Conservation (phyloP, 1,284 basidiomycete genomes). For the Ceratobasidium sp. region DNA sequence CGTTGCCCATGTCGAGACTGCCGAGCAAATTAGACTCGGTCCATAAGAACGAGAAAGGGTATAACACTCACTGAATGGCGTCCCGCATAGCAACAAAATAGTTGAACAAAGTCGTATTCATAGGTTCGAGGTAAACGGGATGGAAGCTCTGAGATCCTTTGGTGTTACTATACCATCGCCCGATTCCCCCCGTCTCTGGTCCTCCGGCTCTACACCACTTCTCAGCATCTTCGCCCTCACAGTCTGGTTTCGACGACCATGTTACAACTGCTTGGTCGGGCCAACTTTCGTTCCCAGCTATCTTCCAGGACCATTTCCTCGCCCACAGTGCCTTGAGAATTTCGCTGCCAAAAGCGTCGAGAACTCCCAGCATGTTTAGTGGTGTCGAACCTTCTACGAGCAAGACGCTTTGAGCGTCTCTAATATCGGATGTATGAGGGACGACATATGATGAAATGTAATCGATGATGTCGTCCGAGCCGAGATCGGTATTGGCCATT, state of each 20-base stretch:
- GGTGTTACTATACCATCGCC: constrained; percentile 39
- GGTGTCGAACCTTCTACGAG: constrained; percentile 2
- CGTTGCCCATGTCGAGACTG: constrained; percentile 40
- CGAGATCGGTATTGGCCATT: constrained; percentile 44
- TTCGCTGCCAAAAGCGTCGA: constrained; percentile 39
- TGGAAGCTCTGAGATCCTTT: constrained; percentile 29
- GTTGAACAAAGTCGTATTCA: constrained; percentile 43
- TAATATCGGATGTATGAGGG: constrained; percentile 20
- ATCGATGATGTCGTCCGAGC: constrained; percentile 37
- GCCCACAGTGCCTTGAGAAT: constrained; percentile 40
- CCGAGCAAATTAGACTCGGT: neutral
- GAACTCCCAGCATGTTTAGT: constrained; percentile 39
- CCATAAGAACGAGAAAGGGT: neutral
- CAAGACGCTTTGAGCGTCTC: constrained; percentile 21
- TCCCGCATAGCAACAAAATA: constrained; percentile 35
- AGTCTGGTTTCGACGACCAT: constrained; percentile 17
- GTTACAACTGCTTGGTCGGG: constrained; percentile 42
- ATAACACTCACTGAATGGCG: constrained; percentile 29
- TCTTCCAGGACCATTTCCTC: constrained; percentile 39
- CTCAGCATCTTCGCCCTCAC: neutral
- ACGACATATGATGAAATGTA: constrained; percentile 43
- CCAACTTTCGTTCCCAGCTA: constrained; percentile 28
- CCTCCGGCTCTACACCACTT: constrained; percentile 1
- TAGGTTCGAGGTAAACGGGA: constrained; percentile 16
- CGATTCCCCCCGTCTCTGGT: constrained; percentile 19